Base-by-base conservation (phyloP, 495 filamentous ascomycete species). In the Lophium mytilinum region DNA sequence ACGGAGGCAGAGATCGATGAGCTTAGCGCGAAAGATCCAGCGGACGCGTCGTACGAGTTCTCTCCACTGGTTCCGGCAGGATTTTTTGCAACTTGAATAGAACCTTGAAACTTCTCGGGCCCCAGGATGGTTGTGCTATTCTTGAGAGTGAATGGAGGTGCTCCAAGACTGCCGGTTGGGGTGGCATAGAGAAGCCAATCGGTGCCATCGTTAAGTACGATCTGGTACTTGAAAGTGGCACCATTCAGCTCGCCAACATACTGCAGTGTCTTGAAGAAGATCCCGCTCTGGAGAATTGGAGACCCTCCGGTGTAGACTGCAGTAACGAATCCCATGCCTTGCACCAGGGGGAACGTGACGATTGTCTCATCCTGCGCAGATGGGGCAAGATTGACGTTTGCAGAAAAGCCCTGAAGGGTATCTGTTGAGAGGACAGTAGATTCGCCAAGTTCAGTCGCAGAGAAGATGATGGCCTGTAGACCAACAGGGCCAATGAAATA, bases 311-410 rank as follows among this genome's bases (percentile, higher is more conserved):
- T 78, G 70, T 92, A 97, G n/a, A 86, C 54, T 3, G 76, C 92
- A 4, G 90, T 95, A 10, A 94, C 78, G 59, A 89, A 92, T 0
- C 81, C 90, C 84, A 92, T 91, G 3, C 93, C 93, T 68, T 96
- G 92, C 1, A 95, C 83, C 7, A 96, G 67, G 0, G 91, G 91
- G 62, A 96, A 87, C 0, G 82, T 83, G 36, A 97, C 75, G 21
- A 71, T 72, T 2, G 83, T 73, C 0, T 70, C 61, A 0, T 80
- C 80, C 12, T 78, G 78, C 12, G 66, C 58, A 36, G 77, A 71
- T 3, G 78, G 73, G 35, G 76, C 74, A 10, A 97, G 70, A 35
- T 86, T 84, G 37, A 88, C 80, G 56, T 86, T 83, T 11, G 77
- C 85, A 3, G 89, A 92, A 62, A 91, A 89, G 9, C 83, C 80